Evolutionary conservation across 805 yeast species (phyloP), one percentile per base, ranked within the genome.

Genomic region (Candida parachauliodes): DNA sequence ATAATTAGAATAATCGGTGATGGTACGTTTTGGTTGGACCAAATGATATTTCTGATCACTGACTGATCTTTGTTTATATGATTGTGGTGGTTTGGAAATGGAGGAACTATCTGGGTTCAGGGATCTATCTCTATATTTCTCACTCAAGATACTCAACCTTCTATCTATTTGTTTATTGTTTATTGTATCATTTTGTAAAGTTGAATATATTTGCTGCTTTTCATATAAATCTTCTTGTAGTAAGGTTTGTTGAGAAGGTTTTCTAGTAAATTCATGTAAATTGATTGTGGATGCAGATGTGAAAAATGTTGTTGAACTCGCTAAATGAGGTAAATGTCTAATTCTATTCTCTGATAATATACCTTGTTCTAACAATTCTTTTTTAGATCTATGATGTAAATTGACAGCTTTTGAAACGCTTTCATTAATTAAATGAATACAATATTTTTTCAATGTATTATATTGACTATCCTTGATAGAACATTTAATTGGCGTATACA

Each of bases 391-490:
- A 49, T 64, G 70, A 46, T 64, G 54, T 38, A 60, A 62, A 39
- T 55, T 58, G 3, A 79, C 80, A 42, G 82, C 55, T 20, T 57
- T 52, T 40, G 79, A 73, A 16, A 83, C 79, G 21, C 74, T 70
- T 21, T 70, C 67, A 52, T 81, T 80, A 36, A 82, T 78, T 22
- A 76, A 67, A 8, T 65, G 50, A 53, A 82, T 79, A 50, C 85
- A 81, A 55, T 72, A 82, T 43, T 76, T 77, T 47, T 76, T 81
- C 39, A 83, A 57, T 9, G 76, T 66, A 33, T 65, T 69, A 37
- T 53, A 61, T 21, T 49, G 44, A 26, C 70, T 56, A 9, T 72
- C 52, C 43, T 65, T 71, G 37, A 34, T 31, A 12, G 37, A 36
- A 35, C 39, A 38, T 46, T 68, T 70, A 2, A 82, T 71, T 3